Evolutionary conservation across 176 grass and related monocot species (phyloP), one percentile per base, ranked within the genome.

Genomic region (Paspalum vaginatum): DNA sequence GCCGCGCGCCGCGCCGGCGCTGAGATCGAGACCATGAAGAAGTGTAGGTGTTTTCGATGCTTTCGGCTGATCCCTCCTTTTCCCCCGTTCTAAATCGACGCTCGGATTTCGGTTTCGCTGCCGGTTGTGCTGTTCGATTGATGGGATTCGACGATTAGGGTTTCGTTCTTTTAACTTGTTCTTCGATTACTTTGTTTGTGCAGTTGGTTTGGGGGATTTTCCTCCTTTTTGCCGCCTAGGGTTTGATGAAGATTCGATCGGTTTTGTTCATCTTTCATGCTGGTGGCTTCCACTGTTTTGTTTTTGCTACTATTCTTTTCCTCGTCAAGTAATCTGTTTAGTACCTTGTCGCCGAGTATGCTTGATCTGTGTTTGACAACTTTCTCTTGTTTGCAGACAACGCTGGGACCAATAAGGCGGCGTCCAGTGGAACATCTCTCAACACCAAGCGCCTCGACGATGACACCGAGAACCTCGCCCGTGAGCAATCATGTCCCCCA

Each of bases 361-460:
- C 15, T 60, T 66, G 20, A 73, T 69, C 49, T 37, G 16, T 74
- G 27, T 1, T 7, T 44, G 18, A 8, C 41, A 60, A 57, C 8
- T 76, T 49, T 53, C 63, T 32, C 20, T 25, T 55, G 11, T 6
- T 67, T 82, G 80, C 83, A 94, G 92, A 76, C 66, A 88, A 85
- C 66, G 92, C 86, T 46, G 92, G 92, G 14, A 82, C 72, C 18
- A 94, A 94, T 77, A 94, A 88, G 86, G 88, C 92, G 8, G 83
- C 89, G 1, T 94, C 92, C 24, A 94, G 89, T 51, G 87, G 89
- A 50, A 91, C 86, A 52, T 82, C 92, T 2, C 44, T 94, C 55
- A 94, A 94, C 70, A 89, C 92, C 68, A 94, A 88, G 81, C 82
- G 87, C 55, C 92, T 94, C 5, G 89, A 91, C 39, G 89, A 91